Evolutionary conservation across 192 early-diverging fungal genomes (phyloP).

Genomic region (Coemansia javaensis): DNA sequence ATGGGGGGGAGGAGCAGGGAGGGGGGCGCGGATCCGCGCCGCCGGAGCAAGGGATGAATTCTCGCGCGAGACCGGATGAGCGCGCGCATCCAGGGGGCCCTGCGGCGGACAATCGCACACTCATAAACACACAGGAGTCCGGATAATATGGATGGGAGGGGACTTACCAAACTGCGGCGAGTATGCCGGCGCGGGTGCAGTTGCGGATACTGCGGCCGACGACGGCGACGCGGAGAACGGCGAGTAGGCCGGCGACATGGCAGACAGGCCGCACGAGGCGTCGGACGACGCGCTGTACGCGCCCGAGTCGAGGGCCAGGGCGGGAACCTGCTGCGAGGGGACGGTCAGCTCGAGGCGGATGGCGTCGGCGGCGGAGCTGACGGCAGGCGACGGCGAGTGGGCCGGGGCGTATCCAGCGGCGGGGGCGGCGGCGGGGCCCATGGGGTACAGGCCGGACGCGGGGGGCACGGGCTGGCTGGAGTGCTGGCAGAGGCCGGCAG

Average conservation of each 20-base stretch:
- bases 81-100: no score
- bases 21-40: no score
- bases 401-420: not conserved
- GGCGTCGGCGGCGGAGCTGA: not conserved
- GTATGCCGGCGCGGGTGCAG: conserved; percentile 14
- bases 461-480: conserved; percentile 1
- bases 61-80: no score
- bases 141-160: no score
- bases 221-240: conserved; percentile 20
- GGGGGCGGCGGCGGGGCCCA: conserved; percentile 3
- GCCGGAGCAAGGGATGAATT: no score
- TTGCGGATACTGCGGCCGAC: no score
- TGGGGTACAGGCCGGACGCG: conserved; percentile 26
- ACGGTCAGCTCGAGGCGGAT: no score
- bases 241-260: conserved; percentile 18
- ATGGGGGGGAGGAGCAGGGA: no score
- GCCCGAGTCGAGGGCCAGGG: conserved; percentile 9
- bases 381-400: not conserved
- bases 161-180: conserved; percentile 37
- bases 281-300: no score
- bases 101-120: no score
- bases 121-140: no score
- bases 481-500: conserved; percentile 26
- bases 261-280: no score
- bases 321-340: conserved; percentile 1